A percentile compares a stretch with the other conserved stretches of the same genome.
These are phyloP conservation scores for Euphorbia pulcherrima DNA, from an alignment of 345 rosid genomes.

Conservation along the genomic window DNA sequence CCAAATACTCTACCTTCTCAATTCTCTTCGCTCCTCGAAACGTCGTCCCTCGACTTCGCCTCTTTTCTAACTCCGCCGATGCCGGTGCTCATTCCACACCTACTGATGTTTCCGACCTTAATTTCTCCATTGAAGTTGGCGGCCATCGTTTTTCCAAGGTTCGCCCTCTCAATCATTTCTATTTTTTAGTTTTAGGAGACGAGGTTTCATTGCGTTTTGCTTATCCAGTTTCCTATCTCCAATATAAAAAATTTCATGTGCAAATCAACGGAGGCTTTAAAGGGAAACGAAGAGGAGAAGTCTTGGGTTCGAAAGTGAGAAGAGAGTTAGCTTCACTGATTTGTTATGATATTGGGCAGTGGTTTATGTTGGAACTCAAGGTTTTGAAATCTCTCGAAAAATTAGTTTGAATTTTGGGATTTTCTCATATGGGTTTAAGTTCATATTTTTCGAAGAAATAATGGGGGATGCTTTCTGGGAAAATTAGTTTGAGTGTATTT, in stretches of 20 bases:
- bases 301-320: no score
- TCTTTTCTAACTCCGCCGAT: neutral
- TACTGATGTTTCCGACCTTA: conserved; percentile 19
- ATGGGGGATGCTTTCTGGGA: no score
- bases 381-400: no score
- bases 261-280: no score
- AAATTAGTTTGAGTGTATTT: no score
- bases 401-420: no score
- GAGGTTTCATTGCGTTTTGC: neutral
- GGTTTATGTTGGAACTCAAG: no score
- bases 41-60: conserved; percentile 4
- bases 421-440: no score
- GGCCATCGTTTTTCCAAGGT: conserved; percentile 78
- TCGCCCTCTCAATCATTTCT: neutral
- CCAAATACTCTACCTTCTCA: neutral
- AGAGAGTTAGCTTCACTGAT: no score
- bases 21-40: neutral
- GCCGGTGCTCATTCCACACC: conserved; percentile 3
- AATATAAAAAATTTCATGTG: conserved; percentile 79
- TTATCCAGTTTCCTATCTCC: conserved; percentile 56
- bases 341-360: no score
- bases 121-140: conserved; percentile 43
- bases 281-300: no score
- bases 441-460: no score
- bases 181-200: neutral